Base-by-base conservation (phyloP, 306 rosid genomes). In the Vigna hirtella region DNA sequence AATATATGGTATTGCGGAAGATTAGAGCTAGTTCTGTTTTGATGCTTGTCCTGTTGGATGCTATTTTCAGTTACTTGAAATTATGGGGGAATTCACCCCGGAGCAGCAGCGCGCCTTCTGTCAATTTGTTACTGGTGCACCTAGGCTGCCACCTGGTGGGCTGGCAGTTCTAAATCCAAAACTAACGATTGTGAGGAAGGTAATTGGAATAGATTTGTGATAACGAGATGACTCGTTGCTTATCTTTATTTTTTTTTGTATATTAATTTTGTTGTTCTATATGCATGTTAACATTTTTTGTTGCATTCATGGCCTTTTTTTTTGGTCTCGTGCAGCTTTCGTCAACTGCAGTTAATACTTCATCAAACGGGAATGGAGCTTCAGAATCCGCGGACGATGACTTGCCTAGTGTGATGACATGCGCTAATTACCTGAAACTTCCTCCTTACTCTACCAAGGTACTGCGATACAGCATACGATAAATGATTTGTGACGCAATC, bases 391-490 rank as follows among this genome's bases (percentile, higher is more conserved):
- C 96, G 16, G 98, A 93, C 77, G 97, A 93, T 74, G 98, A 93
- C 81, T 79, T 93, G 84, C 98, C 98, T 0, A 93, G 98, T 84
- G 98, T 93, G 48, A 93, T 93, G 98, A 93, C 98, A 17, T 93
- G 98, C 66, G 98, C 97, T 62, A 93, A 93, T 89, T 93, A 93
- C 90, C 89, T 93, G 74, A 93, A 93, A 85, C 98, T 93, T 68
- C 98, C 98, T 85, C 97, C 97, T 8, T 93, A 93, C 78, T 93
- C 98, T 6, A 91, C 97, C 81, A 93, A 93, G 97, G 96, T 92
- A 89, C 81, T 32, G 45, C 17, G 32, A 40, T 45, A 42, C 15
- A 6, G 28, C 32, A 14, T 52, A 38, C 20, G 24, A 6, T 6
- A 50, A 63, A 20, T 66, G 48, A 52, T 20, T 20, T 20, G 22